These are phyloP conservation scores for Coniochaeta sp. DNA, from an alignment of 2,329 filamentous ascomycete genomes.

Conservation along the genomic window DNA sequence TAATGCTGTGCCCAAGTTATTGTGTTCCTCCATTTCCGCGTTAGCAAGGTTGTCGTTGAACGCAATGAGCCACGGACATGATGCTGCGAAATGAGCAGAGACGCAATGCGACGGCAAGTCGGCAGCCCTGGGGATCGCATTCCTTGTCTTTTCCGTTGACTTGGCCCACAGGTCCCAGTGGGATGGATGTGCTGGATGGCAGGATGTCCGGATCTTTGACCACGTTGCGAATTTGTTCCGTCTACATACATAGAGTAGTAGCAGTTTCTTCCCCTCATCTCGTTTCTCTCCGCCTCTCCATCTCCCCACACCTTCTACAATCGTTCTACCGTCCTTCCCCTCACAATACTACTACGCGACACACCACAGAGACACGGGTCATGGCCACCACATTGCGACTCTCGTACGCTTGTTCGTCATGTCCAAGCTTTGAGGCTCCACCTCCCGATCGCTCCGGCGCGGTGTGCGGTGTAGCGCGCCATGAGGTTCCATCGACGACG, in stretches of 20 bases:
- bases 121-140: neutral
- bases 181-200: neutral
- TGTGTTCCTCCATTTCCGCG: neutral
- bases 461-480: neutral
- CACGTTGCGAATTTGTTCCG: neutral
- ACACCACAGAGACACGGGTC: neutral
- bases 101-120: constrained; percentile 8
- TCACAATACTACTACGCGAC: neutral
- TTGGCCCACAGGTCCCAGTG: neutral
- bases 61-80: neutral
- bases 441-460: neutral
- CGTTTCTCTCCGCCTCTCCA: neutral
- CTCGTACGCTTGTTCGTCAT: neutral
- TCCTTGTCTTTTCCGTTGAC: neutral
- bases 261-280: constrained; percentile 1
- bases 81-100: neutral
- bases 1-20: neutral
- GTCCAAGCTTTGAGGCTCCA: neutral
- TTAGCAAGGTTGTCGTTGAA: neutral
- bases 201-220: neutral
- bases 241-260: neutral
- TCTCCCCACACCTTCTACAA: constrained; percentile 1
- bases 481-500: neutral
- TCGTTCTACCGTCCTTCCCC: neutral
- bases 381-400: neutral